These are phyloP conservation scores for Cercospora sojina DNA, from an alignment of 2,329 filamentous ascomycete genomes.

Conservation along the genomic window DNA sequence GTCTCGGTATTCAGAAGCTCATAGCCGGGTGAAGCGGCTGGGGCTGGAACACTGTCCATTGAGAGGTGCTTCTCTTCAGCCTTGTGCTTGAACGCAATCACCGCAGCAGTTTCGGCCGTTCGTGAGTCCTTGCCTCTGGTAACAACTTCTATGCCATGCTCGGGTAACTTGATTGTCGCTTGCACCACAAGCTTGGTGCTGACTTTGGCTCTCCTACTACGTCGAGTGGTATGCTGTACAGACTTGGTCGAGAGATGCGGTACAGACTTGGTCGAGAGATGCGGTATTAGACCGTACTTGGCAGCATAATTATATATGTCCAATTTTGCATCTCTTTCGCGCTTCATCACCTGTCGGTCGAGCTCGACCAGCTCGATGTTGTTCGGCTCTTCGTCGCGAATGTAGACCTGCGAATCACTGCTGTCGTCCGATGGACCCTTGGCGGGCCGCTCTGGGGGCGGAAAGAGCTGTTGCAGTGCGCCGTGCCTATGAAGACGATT, in stretches of 20 bases:
- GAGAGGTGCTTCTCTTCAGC: conserved; percentile 38
- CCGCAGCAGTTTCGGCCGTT: conserved; percentile 40
- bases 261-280: conserved; percentile 26
- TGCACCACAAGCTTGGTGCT: conserved; percentile 3
- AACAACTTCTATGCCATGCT: conserved; percentile 39
- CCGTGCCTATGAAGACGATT: conserved; percentile 7
- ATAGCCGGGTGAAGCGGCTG: background rate
- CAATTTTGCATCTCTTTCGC: conserved; percentile 31
- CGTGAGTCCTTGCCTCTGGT: conserved; percentile 32
- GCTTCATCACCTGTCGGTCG: conserved; percentile 21
- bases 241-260: conserved; percentile 31
- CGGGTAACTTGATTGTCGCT: conserved; percentile 36
- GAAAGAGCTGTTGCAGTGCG: conserved; percentile 10
- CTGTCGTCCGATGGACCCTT: background rate
- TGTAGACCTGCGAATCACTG: conserved; percentile 1
- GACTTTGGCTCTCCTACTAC: background rate
- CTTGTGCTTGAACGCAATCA: conserved; percentile 41
- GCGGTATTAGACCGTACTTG: conserved; percentile 40
- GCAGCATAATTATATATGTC: conserved; percentile 47
- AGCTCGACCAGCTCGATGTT: conserved; percentile 21
- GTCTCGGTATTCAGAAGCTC: conserved; percentile 41
- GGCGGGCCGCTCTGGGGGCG: background rate
- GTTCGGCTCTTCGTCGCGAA: background rate
- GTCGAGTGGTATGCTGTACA: conserved; percentile 4
- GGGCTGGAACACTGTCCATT: background rate